Evolutionary conservation across 2,329 filamentous ascomycete species (phyloP).

Genomic region (Fusarium newnesense): DNA sequence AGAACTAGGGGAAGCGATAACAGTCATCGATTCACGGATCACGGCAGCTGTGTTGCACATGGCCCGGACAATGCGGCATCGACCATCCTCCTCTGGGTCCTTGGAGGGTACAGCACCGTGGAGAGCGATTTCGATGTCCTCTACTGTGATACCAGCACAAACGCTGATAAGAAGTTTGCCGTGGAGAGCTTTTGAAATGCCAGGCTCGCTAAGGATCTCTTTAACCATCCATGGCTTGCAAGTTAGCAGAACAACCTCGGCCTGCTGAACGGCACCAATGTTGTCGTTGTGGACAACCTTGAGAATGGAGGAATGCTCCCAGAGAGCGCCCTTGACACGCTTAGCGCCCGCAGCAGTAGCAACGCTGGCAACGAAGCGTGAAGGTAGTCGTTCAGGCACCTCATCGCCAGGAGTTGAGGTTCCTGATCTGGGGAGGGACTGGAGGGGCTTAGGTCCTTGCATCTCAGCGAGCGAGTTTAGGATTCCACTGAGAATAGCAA

Average conservation of each 20-base stretch:
- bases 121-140: slow-evolving; percentile 73
- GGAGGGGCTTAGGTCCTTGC: slow-evolving; percentile 58
- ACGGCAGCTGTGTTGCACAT: slow-evolving; percentile 88
- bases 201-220: slow-evolving; percentile 72
- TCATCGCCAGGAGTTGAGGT: slow-evolving; percentile 58
- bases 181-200: slow-evolving; percentile 76
- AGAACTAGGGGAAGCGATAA: slow-evolving; percentile 73
- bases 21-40: slow-evolving; percentile 84
- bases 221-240: slow-evolving; percentile 84
- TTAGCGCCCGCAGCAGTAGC: slow-evolving; percentile 75
- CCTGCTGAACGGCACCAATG: slow-evolving; percentile 70
- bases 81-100: slow-evolving; percentile 57
- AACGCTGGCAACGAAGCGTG: slow-evolving; percentile 84
- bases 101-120: slow-evolving; percentile 65
- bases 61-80: slow-evolving; percentile 76
- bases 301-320: slow-evolving; percentile 69
- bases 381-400: slow-evolving; percentile 69
- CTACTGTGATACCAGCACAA: slow-evolving; percentile 77
- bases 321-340: slow-evolving; percentile 73
- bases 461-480: slow-evolving; percentile 73
- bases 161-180: slow-evolving; percentile 87
- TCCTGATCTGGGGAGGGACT: slow-evolving; percentile 53
- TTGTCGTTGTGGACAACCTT: slow-evolving; percentile 79
- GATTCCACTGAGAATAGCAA: slow-evolving; percentile 84
- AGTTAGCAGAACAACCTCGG: slow-evolving; percentile 79